Evolutionary conservation across 345 rosid species (phyloP), one percentile per base, ranked within the genome.

Genomic region (Arabis alpina): DNA sequence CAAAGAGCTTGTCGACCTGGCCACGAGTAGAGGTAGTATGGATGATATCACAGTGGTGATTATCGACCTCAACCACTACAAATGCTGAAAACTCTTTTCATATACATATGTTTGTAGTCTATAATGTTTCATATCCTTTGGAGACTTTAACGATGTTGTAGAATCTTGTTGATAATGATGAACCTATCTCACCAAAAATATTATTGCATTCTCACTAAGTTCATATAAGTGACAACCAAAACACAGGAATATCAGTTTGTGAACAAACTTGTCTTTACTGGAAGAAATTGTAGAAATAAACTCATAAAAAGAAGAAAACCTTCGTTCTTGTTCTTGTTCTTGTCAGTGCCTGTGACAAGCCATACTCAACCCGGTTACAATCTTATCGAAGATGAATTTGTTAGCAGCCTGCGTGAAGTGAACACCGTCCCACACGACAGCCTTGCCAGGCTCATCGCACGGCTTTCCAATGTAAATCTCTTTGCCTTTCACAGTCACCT

Each of bases 31-130:
- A 74, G 94, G 94, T 37, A 87, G 87, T 61, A 73, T 86, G 76
- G 96, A 92, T 73, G 94, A 88, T 68, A 82, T 89, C 40, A 92
- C 93, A 27, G 89, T 85, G 70, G 81, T 87, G 87, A 74, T 92
- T 15, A 77, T 92, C 8, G 92, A 92, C 79, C 65, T 86, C 12
- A 74, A 72, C 62, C 80, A 70, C 53, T 88, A 85, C 70, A 82
- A 79, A 76, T 63, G 74, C 76, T 71, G 47, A 71, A 62, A 41
- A 70, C 23, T 12, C 23, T 40, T 39, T 30, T 16, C 23, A 23
- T 14, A 30, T 39, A 28, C 37, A 62, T 52, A 50, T 50, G 42
- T 14, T 32, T 61, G 54, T 52, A 23, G 10, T 58, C 16, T 59
- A 49, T 49, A 8, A 19, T 60, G 44, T 51, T 54, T 67, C 68